Conservation (phyloP, 2,329 filamentous ascomycete species). For the Bipolaris sorokiniana region DNA sequence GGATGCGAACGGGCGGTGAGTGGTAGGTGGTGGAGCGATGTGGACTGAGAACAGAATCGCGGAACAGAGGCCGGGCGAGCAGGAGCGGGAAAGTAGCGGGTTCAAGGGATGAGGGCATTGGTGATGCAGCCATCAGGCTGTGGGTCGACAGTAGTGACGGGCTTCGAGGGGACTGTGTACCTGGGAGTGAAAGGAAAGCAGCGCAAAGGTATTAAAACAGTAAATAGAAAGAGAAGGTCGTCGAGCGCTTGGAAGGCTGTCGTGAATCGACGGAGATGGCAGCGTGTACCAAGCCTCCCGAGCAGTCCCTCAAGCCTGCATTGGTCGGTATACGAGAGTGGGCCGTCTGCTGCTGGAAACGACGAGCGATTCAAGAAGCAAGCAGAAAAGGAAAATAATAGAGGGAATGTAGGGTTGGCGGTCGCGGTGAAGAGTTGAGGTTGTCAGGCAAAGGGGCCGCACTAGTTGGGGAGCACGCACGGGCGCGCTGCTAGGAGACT, state of each 20-base stretch:
- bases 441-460: conserved; percentile 30
- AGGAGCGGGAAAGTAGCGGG: conserved; percentile 9
- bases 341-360: conserved; percentile 30
- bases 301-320: conserved; percentile 48
- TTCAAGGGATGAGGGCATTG: conserved; percentile 25
- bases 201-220: conserved; percentile 47
- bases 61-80: conserved; percentile 24
- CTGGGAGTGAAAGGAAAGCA: conserved; percentile 34
- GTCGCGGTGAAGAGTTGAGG: conserved; percentile 33
- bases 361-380: conserved; percentile 36
- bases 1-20: conserved; percentile 5
- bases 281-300: conserved; percentile 51
- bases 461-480: conserved; percentile 24
- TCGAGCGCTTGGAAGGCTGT: conserved; percentile 46
- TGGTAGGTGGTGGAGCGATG: conserved; percentile 15
- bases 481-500: conserved; percentile 17
- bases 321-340: conserved; percentile 40
- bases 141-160: conserved; percentile 18
- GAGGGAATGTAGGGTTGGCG: conserved; percentile 36
- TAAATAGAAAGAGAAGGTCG: conserved; percentile 43
- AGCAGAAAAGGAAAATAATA: conserved; percentile 45
- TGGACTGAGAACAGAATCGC: conserved; percentile 13
- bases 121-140: conserved; percentile 12
- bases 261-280: conserved; percentile 48
- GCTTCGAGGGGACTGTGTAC: conserved; percentile 34